Evolutionary conservation across 192 early-diverging fungal species (phyloP), one percentile per base, ranked within the genome.

Genomic region (Backusella psychrophila): DNA sequence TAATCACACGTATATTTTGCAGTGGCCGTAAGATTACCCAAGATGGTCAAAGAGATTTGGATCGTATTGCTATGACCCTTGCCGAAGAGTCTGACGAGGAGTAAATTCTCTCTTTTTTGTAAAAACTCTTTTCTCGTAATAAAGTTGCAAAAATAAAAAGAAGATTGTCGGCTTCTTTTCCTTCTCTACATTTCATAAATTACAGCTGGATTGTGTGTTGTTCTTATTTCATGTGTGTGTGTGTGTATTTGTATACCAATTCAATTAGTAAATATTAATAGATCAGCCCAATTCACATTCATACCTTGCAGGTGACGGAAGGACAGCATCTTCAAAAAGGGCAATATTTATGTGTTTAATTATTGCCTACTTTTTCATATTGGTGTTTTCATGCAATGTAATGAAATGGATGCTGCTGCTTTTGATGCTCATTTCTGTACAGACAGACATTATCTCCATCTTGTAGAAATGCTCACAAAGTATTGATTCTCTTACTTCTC

Each of bases 11-110:
- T 71, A 35, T 38, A 44, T 14, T 21, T 52, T 35, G 31, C 75
- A 93, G 96, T 90, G 98, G 98, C 73, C 96, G 98, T 85, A 90
- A 88, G 83, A 96, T 99, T 89, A 93, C 97, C 85, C 90, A 91
- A 73, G 94, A 95, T 79, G 98, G 98, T 75, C 97, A 96, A 87
- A 95, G 97, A 87, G 97, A 98, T 89, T 92, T 99, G 85, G 98
- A 99, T 90, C 95, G 96, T 82, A 97, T 97, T 84, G 94, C 95
- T 69, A 83, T 82, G 83, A 85, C 87, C 65, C 72, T 82, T 35
- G 63, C 71, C 23, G 73, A 67, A 19, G 76, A 82, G n/a, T 44
- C 56, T 75, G 81, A 82, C 39, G 74, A 75, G 39, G 80, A 81
- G 33, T 78, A 81, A 79, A 75, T 53, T 59, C 52, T 63, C 46